Evolutionary conservation across 148 eudicot genomes (phyloP).

Genomic region (Rhododendron williamsianum): DNA sequence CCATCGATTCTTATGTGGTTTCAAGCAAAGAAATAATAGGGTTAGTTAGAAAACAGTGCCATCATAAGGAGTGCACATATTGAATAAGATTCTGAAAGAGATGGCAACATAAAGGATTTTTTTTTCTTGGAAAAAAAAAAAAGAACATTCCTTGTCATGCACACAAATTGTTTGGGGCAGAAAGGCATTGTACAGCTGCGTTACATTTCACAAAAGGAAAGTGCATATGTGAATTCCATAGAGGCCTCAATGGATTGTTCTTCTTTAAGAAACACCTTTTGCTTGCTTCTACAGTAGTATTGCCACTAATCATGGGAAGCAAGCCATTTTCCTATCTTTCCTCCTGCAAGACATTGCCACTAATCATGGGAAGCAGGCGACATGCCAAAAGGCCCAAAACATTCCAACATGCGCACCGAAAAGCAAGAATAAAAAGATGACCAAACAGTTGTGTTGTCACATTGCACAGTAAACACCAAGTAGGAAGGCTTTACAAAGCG

Average conservation of each 20-base stretch:
- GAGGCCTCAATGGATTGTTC: neutral
- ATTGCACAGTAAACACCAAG: neutral
- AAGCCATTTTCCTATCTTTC: neutral
- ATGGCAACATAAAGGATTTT: neutral
- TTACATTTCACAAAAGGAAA: neutral
- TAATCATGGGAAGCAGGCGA: neutral
- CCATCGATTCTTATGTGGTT: neutral
- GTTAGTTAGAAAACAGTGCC: neutral
- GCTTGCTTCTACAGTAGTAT: neutral
- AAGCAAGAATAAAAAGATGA: neutral
- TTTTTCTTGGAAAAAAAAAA: neutral
- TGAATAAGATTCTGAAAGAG: neutral
- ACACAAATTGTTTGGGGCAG: neutral
- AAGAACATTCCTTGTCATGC: neutral
- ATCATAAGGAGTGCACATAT: neutral
- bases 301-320: neutral
- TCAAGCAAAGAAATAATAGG: neutral
- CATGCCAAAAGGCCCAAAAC: constrained; percentile 1
- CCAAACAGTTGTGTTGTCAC: neutral
- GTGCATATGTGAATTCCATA: neutral
- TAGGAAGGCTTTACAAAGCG: neutral
- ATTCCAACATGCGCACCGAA: neutral
- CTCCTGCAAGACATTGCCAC: neutral
- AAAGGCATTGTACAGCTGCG: neutral
- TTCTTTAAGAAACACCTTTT: neutral